phyloP scores from a whole-genome alignment of 208 protist genomes.

The Lotmaria passim region DNA sequence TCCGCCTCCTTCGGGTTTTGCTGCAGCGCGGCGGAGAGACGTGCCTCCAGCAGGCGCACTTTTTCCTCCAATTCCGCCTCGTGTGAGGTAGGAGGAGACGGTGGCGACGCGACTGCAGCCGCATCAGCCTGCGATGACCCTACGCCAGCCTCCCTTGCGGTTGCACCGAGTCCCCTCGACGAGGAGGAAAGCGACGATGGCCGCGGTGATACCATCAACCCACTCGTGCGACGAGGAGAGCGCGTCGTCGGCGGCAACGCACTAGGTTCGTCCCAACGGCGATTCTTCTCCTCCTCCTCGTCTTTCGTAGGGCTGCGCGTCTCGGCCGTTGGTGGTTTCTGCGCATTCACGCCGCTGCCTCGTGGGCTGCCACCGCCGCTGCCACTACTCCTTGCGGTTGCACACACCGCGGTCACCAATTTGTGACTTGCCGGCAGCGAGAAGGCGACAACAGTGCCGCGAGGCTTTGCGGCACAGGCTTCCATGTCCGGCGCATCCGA shows the following conservation, averaged over 20 bases:
- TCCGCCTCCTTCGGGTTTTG: constrained; percentile 40
- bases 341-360: background rate
- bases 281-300: no score
- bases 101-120: no score
- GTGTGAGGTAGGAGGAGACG: no score
- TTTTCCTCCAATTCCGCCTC: constrained; percentile 26
- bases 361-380: background rate
- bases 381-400: no score
- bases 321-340: no score
- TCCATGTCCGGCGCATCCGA: constrained; percentile 5
- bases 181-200: no score
- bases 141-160: no score
- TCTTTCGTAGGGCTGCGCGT: no score
- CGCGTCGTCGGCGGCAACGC: background rate
- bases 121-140: no score
- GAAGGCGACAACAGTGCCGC: constrained; percentile 4
- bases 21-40: constrained; percentile 36
- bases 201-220: background rate
- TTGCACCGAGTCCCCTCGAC: no score
- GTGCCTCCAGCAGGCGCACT: constrained; percentile 36
- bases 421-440: background rate
- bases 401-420: background rate
- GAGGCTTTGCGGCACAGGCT: constrained; percentile 7
- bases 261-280: no score
- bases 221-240: background rate